Conservation (phyloP, 2,329 filamentous ascomycete species). For the Apiospora aurea region DNA sequence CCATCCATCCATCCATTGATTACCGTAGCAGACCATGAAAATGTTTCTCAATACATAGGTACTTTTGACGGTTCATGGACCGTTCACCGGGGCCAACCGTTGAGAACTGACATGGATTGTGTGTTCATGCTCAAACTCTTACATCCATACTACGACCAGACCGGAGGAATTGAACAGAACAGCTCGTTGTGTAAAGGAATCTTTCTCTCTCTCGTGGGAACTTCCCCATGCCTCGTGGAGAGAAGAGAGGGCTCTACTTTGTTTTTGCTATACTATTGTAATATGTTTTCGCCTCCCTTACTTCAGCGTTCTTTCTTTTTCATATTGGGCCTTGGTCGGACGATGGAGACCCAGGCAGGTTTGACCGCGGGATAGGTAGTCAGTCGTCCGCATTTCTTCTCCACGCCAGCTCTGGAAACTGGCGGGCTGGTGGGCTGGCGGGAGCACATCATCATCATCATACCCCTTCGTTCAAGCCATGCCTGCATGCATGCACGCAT, state of each 20-base stretch:
- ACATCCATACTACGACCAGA: not conserved
- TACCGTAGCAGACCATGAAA: conserved; percentile 6
- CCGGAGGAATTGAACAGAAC: not conserved
- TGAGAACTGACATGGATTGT: conserved; percentile 5
- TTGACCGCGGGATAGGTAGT: conserved; percentile 1
- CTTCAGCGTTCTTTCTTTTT: not conserved
- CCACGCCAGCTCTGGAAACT: conserved; percentile 3
- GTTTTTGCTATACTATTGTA: not conserved
- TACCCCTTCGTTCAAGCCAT: conserved; percentile 16
- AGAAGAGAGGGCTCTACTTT: not conserved
- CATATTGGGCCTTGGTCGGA: not conserved
- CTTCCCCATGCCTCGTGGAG: not conserved
- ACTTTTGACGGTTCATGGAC: conserved; percentile 6
- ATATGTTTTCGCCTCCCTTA: not conserved
- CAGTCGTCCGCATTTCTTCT: not conserved
- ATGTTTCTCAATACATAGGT: conserved; percentile 5
- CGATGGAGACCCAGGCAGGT: conserved; percentile 1
- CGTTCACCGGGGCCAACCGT: conserved; percentile 17
- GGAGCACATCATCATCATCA: conserved; percentile 8
- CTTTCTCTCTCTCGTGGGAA: not conserved
- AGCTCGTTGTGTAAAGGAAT: not conserved
- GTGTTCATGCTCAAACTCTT: not conserved
- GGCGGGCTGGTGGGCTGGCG: not conserved
- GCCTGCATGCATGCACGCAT: conserved; percentile 4
- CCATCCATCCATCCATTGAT: not conserved